phyloP scores from a whole-genome alignment of 495 filamentous ascomycete species.

The Xylaria venustula region DNA sequence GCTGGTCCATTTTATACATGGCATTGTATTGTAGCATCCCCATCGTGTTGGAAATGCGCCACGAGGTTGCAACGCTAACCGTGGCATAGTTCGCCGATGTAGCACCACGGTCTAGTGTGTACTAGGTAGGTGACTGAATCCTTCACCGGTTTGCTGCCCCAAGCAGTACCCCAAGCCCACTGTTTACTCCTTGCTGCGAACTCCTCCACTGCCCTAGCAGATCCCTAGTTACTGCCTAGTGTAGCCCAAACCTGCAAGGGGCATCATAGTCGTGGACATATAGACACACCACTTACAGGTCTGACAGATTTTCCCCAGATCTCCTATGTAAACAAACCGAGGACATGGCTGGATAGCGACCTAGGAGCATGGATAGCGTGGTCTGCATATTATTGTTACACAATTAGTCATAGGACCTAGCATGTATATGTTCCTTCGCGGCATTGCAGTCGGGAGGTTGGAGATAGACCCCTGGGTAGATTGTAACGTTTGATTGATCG shows the following conservation, averaged over 20 bases:
- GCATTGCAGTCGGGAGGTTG: too few relatives aligned
- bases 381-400: too few relatives aligned
- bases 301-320: too few relatives aligned
- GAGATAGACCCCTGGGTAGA: not conserved
- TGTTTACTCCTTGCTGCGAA: not conserved
- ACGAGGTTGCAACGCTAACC: constrained; percentile 2
- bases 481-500: constrained; percentile 13
- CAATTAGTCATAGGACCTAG: too few relatives aligned
- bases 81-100: not conserved
- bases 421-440: too few relatives aligned
- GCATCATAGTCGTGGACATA: too few relatives aligned
- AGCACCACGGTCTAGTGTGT: not conserved
- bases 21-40: not conserved
- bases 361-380: not conserved
- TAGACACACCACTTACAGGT: too few relatives aligned
- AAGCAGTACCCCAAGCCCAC: not conserved
- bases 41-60: not conserved
- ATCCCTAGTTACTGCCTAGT: too few relatives aligned
- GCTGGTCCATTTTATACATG: not conserved
- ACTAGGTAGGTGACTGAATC: not conserved
- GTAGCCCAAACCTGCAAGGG: too few relatives aligned
- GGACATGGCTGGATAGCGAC: not conserved
- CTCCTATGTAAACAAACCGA: not conserved
- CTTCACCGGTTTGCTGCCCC: not conserved
- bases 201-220: too few relatives aligned